Evolutionary conservation across 2,329 filamentous ascomycete genomes (phyloP).

Genomic region (Colletotrichum truncatum): DNA sequence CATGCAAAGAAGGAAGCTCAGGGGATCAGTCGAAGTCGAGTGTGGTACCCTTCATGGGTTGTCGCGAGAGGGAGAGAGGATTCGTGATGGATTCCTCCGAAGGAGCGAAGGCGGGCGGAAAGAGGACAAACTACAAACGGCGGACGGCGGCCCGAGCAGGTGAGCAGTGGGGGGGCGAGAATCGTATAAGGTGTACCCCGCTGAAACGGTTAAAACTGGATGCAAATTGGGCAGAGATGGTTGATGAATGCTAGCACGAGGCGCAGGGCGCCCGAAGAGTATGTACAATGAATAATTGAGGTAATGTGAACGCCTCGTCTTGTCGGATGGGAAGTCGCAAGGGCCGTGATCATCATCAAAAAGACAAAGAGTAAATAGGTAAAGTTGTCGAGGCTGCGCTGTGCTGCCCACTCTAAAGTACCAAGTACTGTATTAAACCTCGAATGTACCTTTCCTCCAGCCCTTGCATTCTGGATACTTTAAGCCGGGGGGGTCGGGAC

Average conservation of each 20-base stretch:
- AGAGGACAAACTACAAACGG: slow-evolving; percentile 21
- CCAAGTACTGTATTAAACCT: no score
- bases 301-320: neutral
- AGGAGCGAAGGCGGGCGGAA: slow-evolving; percentile 16
- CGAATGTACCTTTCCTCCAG: no score
- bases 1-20: slow-evolving; percentile 7
- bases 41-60: neutral
- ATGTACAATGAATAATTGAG: slow-evolving; percentile 9
- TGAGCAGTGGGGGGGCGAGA: slow-evolving; percentile 4
- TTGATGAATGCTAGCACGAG: slow-evolving; percentile 22
- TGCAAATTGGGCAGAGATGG: slow-evolving; percentile 9
- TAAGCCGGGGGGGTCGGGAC: slow-evolving; percentile 4
- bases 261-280: slow-evolving; percentile 23
- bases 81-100: slow-evolving; percentile 20
- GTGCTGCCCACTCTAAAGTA: neutral
- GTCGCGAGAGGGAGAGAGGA: neutral
- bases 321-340: neutral
- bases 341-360: slow-evolving; percentile 9
- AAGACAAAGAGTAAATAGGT: neutral
- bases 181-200: slow-evolving; percentile 28
- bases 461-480: no score
- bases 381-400: neutral
- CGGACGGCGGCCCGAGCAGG: slow-evolving; percentile 26
- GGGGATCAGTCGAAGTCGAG: neutral
- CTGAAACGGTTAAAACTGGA: slow-evolving; percentile 28